Evolutionary conservation across 495 filamentous ascomycete genomes (phyloP).

Genomic region (Trichoderma reesei): DNA sequence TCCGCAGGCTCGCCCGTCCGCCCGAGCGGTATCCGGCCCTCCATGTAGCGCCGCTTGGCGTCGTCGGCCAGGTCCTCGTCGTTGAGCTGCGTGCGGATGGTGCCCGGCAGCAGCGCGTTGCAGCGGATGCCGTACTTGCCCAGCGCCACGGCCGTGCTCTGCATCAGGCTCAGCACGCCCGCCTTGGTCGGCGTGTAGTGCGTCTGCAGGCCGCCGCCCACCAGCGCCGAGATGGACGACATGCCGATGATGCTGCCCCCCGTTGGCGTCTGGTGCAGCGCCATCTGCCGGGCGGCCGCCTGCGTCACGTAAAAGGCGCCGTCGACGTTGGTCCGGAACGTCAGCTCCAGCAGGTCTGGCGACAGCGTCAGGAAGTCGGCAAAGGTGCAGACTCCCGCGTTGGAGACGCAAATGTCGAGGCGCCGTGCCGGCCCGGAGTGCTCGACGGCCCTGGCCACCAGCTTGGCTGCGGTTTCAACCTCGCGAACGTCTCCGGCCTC

Average conservation of each 20-base stretch:
- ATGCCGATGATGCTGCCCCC: constrained; percentile 80
- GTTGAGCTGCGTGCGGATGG: constrained; percentile 77
- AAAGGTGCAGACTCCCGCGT: constrained; percentile 81
- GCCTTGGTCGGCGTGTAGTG: constrained; percentile 94
- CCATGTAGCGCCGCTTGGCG: constrained; percentile 72
- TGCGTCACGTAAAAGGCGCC: constrained; percentile 81
- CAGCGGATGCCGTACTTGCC: constrained; percentile 70
- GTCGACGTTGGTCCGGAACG: constrained; percentile 68
- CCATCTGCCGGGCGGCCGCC: constrained; percentile 76
- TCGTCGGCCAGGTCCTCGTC: constrained; percentile 66
- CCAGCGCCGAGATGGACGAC: constrained; percentile 73
- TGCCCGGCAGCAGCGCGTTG: constrained; percentile 80
- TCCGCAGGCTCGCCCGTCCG: constrained; percentile 58
- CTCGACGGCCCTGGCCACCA: constrained; percentile 48
- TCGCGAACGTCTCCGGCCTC: constrained; percentile 58
- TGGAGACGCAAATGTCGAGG: constrained; percentile 76
- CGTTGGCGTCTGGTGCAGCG: constrained; percentile 39
- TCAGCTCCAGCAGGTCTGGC: constrained; percentile 51
- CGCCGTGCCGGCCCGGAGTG: constrained; percentile 38
- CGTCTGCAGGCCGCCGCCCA: constrained; percentile 69
- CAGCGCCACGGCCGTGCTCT: constrained; percentile 69
- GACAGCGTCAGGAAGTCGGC: constrained; percentile 68
- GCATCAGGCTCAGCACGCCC: constrained; percentile 73
- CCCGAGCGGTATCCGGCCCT: constrained; percentile 72
- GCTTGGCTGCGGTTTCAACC: constrained; percentile 47